Conservation (phyloP, 2,329 filamentous ascomycete species). For the Nothophoma quercina region DNA sequence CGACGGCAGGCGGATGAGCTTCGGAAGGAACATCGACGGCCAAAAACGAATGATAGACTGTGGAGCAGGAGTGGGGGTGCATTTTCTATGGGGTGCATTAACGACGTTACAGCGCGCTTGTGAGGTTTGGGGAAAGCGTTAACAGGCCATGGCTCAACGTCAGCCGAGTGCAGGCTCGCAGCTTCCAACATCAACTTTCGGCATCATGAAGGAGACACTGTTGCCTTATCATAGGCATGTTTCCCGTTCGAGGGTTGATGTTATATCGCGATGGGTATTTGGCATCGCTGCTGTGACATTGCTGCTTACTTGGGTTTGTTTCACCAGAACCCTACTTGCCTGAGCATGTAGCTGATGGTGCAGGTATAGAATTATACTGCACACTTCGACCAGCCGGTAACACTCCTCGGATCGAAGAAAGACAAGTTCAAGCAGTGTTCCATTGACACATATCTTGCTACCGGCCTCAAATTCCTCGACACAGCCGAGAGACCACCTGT, state of each 20-base stretch:
- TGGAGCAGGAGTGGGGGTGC: slow-evolving; percentile 11
- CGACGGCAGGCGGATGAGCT: slow-evolving; percentile 1
- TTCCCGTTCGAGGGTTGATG: not conserved
- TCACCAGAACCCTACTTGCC: not conserved
- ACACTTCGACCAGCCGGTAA: not conserved
- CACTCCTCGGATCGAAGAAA: slow-evolving; percentile 12
- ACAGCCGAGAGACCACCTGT: slow-evolving; percentile 57
- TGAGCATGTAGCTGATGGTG: not conserved
- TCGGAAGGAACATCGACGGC: slow-evolving; percentile 1
- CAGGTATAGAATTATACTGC: slow-evolving; percentile 7
- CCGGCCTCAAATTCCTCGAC: slow-evolving; percentile 61
- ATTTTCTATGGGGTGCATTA: slow-evolving; percentile 9
- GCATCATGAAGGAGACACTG: slow-evolving; percentile 10
- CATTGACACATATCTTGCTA: slow-evolving; percentile 58
- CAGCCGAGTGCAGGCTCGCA: not conserved
- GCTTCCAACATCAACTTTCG: not conserved
- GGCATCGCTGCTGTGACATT: slow-evolving; percentile 8
- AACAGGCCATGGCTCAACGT: slow-evolving; percentile 6
- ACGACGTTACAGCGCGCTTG: slow-evolving; percentile 9
- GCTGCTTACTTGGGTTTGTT: slow-evolving; percentile 12
- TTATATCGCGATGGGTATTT: not conserved
- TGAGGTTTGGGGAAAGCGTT: slow-evolving; percentile 5
- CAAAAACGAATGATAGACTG: slow-evolving; percentile 2
- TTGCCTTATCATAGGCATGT: not conserved
- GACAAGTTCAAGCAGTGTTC: slow-evolving; percentile 58